A percentile compares a stretch with the other conserved stretches of the same genome.
phyloP scores from a whole-genome alignment of 108 stramenopile genomes.

The Hondaea fermentalgiana region DNA sequence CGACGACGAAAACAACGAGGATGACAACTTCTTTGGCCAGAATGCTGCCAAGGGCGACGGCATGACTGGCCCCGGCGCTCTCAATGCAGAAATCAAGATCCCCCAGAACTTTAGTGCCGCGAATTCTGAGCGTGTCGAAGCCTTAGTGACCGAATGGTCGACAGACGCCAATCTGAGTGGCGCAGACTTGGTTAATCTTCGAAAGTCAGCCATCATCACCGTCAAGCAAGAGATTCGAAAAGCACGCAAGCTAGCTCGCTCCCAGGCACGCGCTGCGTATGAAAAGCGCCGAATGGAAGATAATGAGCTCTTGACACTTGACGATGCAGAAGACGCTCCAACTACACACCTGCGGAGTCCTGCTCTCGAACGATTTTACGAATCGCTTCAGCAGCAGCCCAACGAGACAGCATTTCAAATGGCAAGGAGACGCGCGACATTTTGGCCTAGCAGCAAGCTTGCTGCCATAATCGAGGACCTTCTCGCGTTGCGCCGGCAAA shows the following conservation, averaged over 20 bases:
- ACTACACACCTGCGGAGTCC: neutral
- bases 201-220: neutral
- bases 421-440: neutral
- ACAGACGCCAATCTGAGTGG: neutral
- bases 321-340: too few relatives aligned
- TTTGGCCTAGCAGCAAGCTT: conserved; percentile 39
- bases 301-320: neutral
- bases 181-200: neutral
- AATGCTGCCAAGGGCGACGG: neutral
- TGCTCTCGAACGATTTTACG: neutral
- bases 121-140: too few relatives aligned
- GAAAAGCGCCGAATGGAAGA: neutral
- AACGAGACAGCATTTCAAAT: neutral
- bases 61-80: neutral
- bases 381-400: neutral
- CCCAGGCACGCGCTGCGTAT: neutral
- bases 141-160: neutral
- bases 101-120: neutral
- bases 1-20: neutral
- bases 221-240: neutral
- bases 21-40: neutral
- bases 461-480: conserved; percentile 50
- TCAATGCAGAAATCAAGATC: neutral
- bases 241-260: neutral
- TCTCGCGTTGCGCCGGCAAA: conserved; percentile 29